phyloP scores from a whole-genome alignment of 768 basidiomycete genomes.

The Crucibulum laeve region DNA sequence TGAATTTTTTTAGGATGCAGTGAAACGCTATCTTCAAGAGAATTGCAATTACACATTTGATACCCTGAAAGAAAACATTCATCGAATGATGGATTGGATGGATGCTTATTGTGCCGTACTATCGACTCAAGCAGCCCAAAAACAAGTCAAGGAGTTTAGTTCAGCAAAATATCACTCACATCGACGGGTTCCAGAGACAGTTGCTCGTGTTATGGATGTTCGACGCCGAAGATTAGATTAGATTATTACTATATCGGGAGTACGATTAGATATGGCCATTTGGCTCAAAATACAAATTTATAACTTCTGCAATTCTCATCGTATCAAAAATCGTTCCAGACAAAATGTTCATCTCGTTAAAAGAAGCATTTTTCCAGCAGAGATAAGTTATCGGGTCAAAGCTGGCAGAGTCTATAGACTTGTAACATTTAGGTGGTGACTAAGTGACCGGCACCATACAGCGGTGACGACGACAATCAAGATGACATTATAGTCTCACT shows the following conservation, averaged over 20 bases:
- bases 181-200: neutral
- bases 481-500: too few relatives aligned
- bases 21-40: too few relatives aligned
- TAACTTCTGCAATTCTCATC: neutral
- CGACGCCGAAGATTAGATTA: neutral
- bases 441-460: neutral
- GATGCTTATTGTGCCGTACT: too few relatives aligned
- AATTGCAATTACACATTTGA: too few relatives aligned
- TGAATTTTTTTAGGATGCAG: too few relatives aligned
- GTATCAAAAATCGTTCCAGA: neutral
- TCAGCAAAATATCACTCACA: neutral
- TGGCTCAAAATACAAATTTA: too few relatives aligned
- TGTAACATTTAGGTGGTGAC: neutral
- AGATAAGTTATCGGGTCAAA: neutral
- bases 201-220: neutral
- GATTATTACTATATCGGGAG: neutral
- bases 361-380: neutral
- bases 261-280: neutral
- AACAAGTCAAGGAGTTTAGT: neutral
- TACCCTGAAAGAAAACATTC: too few relatives aligned
- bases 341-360: neutral
- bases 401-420: neutral
- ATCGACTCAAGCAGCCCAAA: neutral
- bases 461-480: too few relatives aligned
- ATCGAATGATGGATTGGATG: too few relatives aligned